These are phyloP conservation scores for Calonectria naviculata DNA, from an alignment of 2,329 filamentous ascomycete genomes.

Conservation along the genomic window DNA sequence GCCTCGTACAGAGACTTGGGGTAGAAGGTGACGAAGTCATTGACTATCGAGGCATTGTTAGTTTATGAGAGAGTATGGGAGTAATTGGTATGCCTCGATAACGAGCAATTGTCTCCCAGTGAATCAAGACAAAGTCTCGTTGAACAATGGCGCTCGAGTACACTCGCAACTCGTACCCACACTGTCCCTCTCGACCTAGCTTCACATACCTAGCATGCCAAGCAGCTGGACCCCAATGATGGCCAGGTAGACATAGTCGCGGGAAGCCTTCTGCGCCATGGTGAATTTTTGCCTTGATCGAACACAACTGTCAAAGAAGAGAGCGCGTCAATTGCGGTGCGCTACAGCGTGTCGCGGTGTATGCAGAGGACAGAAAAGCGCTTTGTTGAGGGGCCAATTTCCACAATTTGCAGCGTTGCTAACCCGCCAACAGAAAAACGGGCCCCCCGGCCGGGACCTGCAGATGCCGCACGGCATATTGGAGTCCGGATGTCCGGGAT, in stretches of 20 bases:
- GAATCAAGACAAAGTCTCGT: neutral
- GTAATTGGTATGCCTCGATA: neutral
- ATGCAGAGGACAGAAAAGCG: neutral
- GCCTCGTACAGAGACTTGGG: conserved; percentile 57
- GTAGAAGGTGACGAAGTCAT: conserved; percentile 66
- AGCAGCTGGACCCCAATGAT: conserved; percentile 47
- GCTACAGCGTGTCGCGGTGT: neutral
- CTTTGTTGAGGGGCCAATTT: conserved; percentile 13
- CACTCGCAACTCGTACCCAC: neutral
- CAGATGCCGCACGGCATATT: neutral
- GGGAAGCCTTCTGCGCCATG: conserved; percentile 42
- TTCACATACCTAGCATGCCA: conserved; percentile 50
- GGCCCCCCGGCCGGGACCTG: conserved; percentile 6
- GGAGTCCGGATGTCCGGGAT: neutral
- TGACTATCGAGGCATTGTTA: conserved; percentile 51
- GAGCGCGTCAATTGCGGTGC: neutral
- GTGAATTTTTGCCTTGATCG: neutral
- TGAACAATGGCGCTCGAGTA: neutral
- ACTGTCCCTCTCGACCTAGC: neutral
- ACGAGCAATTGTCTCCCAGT: neutral
- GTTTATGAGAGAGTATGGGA: neutral
- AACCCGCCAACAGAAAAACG: conserved; percentile 25
- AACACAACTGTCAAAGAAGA: neutral
- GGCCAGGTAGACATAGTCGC: conserved; percentile 50
- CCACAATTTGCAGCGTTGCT: conserved; percentile 18